phyloP scores from a whole-genome alignment of 1,284 basidiomycete genomes.

The Thelephora terrestris region DNA sequence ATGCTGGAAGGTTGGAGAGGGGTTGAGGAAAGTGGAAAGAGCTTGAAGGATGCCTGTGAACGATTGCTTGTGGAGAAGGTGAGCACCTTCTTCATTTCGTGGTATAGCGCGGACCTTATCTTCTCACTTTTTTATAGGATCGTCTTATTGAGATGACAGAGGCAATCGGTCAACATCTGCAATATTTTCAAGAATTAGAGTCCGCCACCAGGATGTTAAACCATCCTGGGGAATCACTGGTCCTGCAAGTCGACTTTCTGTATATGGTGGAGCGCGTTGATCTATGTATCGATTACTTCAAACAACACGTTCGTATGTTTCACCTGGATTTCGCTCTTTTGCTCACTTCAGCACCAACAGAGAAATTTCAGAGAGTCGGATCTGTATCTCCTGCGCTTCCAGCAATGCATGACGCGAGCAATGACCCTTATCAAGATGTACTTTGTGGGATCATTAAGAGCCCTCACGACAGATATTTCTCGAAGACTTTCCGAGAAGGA shows the following conservation, averaged over 20 bases:
- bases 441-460: conserved; percentile 74
- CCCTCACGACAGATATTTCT: conserved; percentile 64
- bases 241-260: conserved; percentile 80
- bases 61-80: conserved; percentile 80
- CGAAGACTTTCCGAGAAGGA: conserved; percentile 72
- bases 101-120: not conserved
- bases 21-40: conserved; percentile 83
- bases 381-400: conserved; percentile 84
- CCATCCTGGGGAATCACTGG: conserved; percentile 83
- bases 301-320: conserved; percentile 58
- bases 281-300: conserved; percentile 83
- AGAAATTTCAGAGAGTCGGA: conserved; percentile 86
- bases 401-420: conserved; percentile 90
- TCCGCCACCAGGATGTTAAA: conserved; percentile 85
- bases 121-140: conserved; percentile 36
- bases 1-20: conserved; percentile 79
- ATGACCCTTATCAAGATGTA: conserved; percentile 96
- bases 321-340: not conserved
- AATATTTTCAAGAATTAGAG: conserved; percentile 90
- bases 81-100: conserved; percentile 13
- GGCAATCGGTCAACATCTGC: conserved; percentile 64
- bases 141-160: conserved; percentile 69
- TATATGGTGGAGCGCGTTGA: conserved; percentile 92
- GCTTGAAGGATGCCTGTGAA: conserved; percentile 85
- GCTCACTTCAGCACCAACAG: conserved; percentile 28